phyloP scores from a whole-genome alignment of 495 filamentous ascomycete genomes.

The Diplogelasinospora grovesii region DNA sequence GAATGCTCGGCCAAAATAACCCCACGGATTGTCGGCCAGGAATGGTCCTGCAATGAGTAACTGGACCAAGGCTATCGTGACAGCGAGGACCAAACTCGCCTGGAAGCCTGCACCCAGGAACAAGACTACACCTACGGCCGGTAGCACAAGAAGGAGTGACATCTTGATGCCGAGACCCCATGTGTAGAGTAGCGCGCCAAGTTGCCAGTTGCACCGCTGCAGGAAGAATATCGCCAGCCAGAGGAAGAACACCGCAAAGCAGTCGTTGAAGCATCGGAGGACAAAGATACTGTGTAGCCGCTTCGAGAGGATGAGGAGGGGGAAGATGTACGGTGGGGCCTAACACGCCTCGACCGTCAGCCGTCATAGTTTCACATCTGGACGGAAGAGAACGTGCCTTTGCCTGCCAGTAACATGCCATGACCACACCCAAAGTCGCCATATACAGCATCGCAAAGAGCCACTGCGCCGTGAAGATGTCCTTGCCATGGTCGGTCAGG shows the following conservation, averaged over 20 bases:
- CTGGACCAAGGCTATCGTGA: constrained; percentile 68
- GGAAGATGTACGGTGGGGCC: constrained; percentile 85
- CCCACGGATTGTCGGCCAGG: constrained; percentile 54
- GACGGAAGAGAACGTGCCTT: constrained; percentile 42
- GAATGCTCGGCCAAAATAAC: constrained; percentile 77
- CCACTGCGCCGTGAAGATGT: constrained; percentile 74
- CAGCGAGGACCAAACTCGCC: constrained; percentile 56
- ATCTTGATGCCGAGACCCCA: constrained; percentile 86
- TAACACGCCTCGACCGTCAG: constrained; percentile 22
- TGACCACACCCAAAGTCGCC: constrained; percentile 62
- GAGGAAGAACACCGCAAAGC: constrained; percentile 73
- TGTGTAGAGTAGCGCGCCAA: constrained; percentile 67
- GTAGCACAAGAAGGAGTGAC: constrained; percentile 75
- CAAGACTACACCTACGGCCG: constrained; percentile 67
- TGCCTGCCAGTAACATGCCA: constrained; percentile 73
- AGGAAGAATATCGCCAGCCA: constrained; percentile 73
- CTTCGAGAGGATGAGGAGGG: constrained; percentile 82
- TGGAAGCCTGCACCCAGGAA: constrained; percentile 61
- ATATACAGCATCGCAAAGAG: constrained; percentile 77
- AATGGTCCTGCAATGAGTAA: constrained; percentile 74
- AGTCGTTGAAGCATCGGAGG: constrained; percentile 92
- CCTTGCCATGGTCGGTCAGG: constrained; percentile 64
- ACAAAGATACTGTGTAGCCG: constrained; percentile 89
- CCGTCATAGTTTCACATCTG: not conserved
- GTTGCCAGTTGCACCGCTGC: constrained; percentile 62